Evolutionary conservation across 352 stramenopile species (phyloP).

Genomic region (Saprolegnia diclina): DNA sequence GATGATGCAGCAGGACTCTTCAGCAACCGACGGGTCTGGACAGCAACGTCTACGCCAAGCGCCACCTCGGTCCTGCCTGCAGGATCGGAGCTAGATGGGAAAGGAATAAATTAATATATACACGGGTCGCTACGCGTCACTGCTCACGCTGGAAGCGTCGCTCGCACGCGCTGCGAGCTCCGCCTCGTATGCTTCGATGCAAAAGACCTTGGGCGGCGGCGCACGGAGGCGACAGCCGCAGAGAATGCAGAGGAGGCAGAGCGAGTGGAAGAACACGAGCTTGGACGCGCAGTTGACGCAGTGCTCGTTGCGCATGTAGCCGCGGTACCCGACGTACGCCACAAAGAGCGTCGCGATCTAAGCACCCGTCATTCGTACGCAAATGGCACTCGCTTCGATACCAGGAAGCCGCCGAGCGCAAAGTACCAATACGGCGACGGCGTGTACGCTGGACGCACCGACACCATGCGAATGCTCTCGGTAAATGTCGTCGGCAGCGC

Average conservation of each 20-base stretch:
- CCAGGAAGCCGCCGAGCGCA: background rate
- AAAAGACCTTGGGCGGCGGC: constrained; percentile 47
- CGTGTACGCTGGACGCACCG: constrained; percentile 34
- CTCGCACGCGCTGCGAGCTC: background rate
- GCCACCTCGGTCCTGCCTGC: too few relatives aligned
- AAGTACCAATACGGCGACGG: constrained; percentile 37
- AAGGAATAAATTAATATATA: background rate
- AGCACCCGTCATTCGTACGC: too few relatives aligned
- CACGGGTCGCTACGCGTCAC: background rate
- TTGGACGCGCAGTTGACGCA: constrained; percentile 68
- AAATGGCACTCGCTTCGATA: too few relatives aligned
- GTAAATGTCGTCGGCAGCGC: constrained; percentile 38
- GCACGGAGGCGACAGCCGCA: constrained; percentile 49
- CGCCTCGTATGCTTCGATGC: background rate
- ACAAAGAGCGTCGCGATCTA: constrained; percentile 18
- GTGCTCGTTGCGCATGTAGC: constrained; percentile 38
- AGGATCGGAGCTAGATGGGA: too few relatives aligned
- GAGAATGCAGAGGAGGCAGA: constrained; percentile 51
- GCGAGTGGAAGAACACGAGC: constrained; percentile 44
- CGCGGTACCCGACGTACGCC: constrained; percentile 44
- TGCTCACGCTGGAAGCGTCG: background rate
- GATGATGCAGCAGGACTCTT: too few relatives aligned
- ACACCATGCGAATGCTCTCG: constrained; percentile 57
- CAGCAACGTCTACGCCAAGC: too few relatives aligned
- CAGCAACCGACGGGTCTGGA: too few relatives aligned